These are phyloP conservation scores for Penicillium aurantiogriseum DNA, from an alignment of 2,329 filamentous ascomycete species.

Conservation along the genomic window DNA sequence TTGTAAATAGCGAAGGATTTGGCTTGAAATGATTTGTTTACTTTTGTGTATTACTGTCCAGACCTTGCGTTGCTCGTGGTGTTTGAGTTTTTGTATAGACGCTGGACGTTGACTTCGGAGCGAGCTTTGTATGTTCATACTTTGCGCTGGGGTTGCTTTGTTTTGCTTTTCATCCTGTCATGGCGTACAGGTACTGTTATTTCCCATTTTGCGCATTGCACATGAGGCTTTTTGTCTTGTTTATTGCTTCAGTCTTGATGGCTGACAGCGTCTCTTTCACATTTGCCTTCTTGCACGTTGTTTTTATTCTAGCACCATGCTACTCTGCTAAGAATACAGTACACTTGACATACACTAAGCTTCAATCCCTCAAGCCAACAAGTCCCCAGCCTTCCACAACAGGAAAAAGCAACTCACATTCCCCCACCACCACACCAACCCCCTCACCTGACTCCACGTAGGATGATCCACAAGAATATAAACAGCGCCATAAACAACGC, in stretches of 20 bases:
- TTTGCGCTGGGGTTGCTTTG: neutral
- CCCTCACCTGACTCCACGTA: constrained; percentile 37
- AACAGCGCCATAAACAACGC: constrained; percentile 41
- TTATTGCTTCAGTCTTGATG: neutral
- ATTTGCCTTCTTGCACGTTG: neutral
- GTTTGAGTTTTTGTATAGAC: constrained; percentile 10
- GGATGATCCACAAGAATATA: constrained; percentile 44
- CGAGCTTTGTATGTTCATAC: neutral
- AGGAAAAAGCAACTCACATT: constrained; percentile 44
- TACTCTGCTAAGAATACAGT: constrained; percentile 1
- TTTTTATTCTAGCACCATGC: neutral
- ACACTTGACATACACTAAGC: neutral
- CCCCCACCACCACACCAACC: constrained; percentile 45
- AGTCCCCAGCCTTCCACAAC: constrained; percentile 30
- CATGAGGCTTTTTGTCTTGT: neutral
- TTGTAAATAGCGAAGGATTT: constrained; percentile 89
- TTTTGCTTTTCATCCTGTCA: neutral
- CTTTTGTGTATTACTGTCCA: neutral
- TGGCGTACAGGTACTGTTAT: neutral
- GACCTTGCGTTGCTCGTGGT: neutral
- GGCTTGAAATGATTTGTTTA: constrained; percentile 62
- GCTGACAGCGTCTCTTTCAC: neutral
- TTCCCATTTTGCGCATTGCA: neutral
- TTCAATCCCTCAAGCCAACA: neutral
- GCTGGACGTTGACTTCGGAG: constrained; percentile 11